Conservation (phyloP, 73 alveolate species). For the Tetrahymena thermophila region DNA sequence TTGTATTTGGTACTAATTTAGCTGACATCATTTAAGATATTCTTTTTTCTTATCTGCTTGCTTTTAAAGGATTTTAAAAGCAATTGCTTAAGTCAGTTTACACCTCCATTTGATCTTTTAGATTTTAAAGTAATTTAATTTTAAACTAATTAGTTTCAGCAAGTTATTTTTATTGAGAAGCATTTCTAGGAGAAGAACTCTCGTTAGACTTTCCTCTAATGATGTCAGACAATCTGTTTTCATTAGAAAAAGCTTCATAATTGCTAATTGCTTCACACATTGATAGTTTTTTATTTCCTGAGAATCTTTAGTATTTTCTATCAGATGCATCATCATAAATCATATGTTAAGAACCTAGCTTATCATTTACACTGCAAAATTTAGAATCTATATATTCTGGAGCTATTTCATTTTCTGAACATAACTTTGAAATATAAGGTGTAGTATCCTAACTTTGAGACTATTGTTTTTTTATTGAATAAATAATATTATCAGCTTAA, state of each 20-base stretch:
- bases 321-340: not conserved
- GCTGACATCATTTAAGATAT: not conserved
- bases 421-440: not conserved
- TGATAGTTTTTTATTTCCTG: not conserved
- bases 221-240: not conserved
- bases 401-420: not conserved
- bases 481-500: not conserved
- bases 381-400: not conserved
- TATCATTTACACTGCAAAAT: not conserved
- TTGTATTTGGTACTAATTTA: not conserved
- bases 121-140: not conserved
- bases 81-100: not conserved
- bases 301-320: not conserved
- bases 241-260: not conserved
- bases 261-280: not conserved
- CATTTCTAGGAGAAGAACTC: not conserved
- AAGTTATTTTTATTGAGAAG: not conserved
- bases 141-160: not conserved
- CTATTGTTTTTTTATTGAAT: not conserved
- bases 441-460: not conserved
- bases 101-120: not conserved
- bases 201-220: not conserved
- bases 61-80: not conserved
- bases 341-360: not conserved
- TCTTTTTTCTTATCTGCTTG: not conserved